Conservation (phyloP, 1,139 yeast species). For the Kodamaea ohmeri region DNA sequence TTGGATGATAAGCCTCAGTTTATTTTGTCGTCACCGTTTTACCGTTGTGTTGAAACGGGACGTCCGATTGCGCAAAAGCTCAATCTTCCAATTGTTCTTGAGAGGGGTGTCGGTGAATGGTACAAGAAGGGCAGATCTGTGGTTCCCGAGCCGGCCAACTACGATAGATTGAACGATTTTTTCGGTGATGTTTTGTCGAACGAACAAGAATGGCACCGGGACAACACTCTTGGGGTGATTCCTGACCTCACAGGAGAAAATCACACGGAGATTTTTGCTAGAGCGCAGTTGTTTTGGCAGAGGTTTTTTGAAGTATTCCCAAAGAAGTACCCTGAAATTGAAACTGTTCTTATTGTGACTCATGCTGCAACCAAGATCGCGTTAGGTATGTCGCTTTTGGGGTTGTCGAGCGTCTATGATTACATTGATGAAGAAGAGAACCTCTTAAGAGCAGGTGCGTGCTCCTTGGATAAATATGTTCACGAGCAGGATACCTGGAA, state of each 20-base stretch:
- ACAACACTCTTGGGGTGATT: constrained; percentile 47
- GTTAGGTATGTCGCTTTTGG: constrained; percentile 65
- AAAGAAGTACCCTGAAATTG: constrained; percentile 49
- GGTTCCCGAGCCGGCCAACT: constrained; percentile 60
- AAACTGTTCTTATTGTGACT: constrained; percentile 60
- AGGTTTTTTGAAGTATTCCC: constrained; percentile 53
- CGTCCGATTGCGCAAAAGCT: constrained; percentile 60
- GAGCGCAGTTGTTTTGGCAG: constrained; percentile 52
- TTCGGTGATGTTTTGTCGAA: constrained; percentile 47
- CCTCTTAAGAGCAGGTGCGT: constrained; percentile 49
- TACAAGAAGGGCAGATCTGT: constrained; percentile 52
- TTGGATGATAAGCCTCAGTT: constrained; percentile 57
- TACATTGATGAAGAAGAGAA: constrained; percentile 45
- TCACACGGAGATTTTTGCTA: constrained; percentile 54
- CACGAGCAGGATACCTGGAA: constrained; percentile 44
- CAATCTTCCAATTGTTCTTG: constrained; percentile 57
- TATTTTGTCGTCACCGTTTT: constrained; percentile 78
- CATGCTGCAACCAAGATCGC: constrained; percentile 88
- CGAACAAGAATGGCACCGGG: constrained; percentile 41
- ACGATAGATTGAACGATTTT: constrained; percentile 43
- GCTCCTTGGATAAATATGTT: constrained; percentile 39
- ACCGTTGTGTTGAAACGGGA: constrained; percentile 83
- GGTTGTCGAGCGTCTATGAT: constrained; percentile 45
- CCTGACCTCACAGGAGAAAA: constrained; percentile 62
- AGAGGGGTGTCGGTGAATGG: constrained; percentile 76